A percentile compares a stretch with the other conserved stretches of the same genome.
These are phyloP conservation scores for Ganoderma multipileum DNA, from an alignment of 1,284 basidiomycete species.

Conservation along the genomic window DNA sequence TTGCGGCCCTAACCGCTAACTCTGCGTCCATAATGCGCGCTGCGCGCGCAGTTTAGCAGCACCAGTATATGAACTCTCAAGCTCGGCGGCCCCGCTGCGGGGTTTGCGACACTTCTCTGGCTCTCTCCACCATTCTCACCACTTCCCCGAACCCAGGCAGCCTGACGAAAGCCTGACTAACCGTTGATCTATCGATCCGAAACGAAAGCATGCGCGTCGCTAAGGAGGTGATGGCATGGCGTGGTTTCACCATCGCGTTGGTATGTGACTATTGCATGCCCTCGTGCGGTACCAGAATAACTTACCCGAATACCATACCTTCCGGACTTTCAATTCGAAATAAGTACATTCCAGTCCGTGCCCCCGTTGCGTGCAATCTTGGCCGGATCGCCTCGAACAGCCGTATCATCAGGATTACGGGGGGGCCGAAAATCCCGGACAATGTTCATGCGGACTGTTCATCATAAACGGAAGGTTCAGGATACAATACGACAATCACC, in stretches of 20 bases:
- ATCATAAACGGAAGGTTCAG: constrained; percentile 5
- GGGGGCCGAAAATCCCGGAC: constrained; percentile 5
- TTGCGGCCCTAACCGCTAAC: constrained; percentile 20
- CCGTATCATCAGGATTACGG: constrained; percentile 9
- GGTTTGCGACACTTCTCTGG: constrained; percentile 2
- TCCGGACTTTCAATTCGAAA: neutral
- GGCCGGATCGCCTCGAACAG: neutral
- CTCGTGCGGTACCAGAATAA: constrained; percentile 5
- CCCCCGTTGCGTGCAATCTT: neutral
- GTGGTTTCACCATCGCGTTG: constrained; percentile 1
- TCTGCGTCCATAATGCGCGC: constrained; percentile 24
- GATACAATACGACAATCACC: constrained; percentile 16
- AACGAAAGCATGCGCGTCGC: neutral
- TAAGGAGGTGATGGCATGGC: constrained; percentile 15
- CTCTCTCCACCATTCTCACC: neutral
- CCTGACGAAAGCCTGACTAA: neutral
- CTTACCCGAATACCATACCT: neutral
- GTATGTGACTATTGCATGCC: constrained; percentile 10
- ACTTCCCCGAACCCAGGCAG: neutral
- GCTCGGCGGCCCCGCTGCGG: constrained; percentile 11
- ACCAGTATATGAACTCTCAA: constrained; percentile 25
- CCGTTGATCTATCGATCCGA: constrained; percentile 3
- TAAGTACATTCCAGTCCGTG: neutral
- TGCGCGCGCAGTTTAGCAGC: constrained; percentile 30
- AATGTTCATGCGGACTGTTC: constrained; percentile 4